A percentile compares a stretch with the other conserved stretches of the same genome.
phyloP scores from a whole-genome alignment of 345 rosid genomes.

The Arabis alpina region DNA sequence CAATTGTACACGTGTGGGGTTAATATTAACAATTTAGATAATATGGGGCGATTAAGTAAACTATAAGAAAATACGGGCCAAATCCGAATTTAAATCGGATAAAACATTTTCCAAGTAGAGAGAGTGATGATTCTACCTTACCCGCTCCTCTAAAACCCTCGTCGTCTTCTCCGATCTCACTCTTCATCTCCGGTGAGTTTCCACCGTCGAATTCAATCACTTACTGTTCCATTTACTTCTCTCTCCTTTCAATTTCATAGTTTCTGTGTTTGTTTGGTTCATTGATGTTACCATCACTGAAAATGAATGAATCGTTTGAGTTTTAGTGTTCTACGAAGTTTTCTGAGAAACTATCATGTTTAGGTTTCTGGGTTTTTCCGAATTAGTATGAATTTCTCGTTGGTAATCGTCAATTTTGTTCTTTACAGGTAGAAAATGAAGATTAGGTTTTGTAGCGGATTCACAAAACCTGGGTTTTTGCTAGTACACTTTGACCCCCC shows the following conservation, averaged over 20 bases:
- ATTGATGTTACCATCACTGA: constrained; percentile 8
- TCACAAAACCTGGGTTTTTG: constrained; percentile 59
- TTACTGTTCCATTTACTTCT: neutral
- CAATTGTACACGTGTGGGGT: too few relatives aligned
- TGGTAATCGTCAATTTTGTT: constrained; percentile 17
- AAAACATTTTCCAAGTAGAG: constrained; percentile 18
- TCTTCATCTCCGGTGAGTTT: constrained; percentile 38
- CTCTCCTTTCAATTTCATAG: constrained; percentile 10
- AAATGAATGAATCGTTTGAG: constrained; percentile 18
- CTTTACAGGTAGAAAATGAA: constrained; percentile 47
- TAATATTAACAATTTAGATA: neutral
- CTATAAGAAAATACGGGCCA: neutral
- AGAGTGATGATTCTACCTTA: constrained; percentile 31
- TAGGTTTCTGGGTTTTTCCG: neutral
- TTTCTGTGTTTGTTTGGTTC: neutral
- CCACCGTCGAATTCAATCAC: neutral
- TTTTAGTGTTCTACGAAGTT: neutral
- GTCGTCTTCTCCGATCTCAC: constrained; percentile 28
- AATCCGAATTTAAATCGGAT: constrained; percentile 1
- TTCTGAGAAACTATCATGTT: neutral
- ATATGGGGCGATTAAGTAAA: neutral
- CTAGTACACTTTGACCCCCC: constrained; percentile 67
- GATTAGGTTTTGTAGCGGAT: constrained; percentile 57
- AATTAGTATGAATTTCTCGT: neutral
- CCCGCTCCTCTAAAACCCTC: constrained; percentile 45